Evolutionary conservation across 169 alveolate species (phyloP).

Genomic region (Babesia divergens): DNA sequence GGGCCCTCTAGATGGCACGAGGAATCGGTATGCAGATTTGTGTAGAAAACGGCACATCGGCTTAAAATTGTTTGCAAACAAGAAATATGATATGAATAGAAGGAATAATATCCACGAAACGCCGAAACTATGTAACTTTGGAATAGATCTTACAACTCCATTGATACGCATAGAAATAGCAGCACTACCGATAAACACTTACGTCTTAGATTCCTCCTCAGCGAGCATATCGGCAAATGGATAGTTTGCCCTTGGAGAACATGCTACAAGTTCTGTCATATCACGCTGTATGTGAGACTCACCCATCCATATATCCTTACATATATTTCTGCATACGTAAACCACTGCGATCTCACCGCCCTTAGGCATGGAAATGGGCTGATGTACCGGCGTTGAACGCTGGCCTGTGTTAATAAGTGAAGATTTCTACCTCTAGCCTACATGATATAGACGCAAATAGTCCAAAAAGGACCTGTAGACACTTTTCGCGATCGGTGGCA

Average conservation of each 20-base stretch:
- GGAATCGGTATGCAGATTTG: too few relatives aligned
- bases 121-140: too few relatives aligned
- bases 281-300: not conserved
- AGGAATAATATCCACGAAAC: too few relatives aligned
- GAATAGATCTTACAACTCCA: not conserved
- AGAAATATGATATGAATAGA: too few relatives aligned
- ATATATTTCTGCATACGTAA: conserved; percentile 29
- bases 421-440: not conserved
- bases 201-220: conserved; percentile 55
- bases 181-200: too few relatives aligned
- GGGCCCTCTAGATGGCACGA: too few relatives aligned
- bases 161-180: not conserved
- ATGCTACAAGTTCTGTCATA: conserved; percentile 32
- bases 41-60: too few relatives aligned
- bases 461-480: conserved; percentile 48
- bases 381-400: conserved; percentile 7
- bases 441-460: conserved; percentile 46
- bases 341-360: conserved; percentile 23
- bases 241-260: conserved; percentile 39
- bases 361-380: conserved; percentile 11
- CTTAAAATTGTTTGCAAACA: too few relatives aligned
- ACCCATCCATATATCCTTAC: conserved; percentile 56
- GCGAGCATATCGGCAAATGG: conserved; percentile 41
- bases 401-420: conserved; percentile 1
- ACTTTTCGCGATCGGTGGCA: conserved; percentile 47